Evolutionary conservation across 495 filamentous ascomycete genomes (phyloP), one percentile per base, ranked within the genome.

Genomic region (Penicillium cosmopolitanum): DNA sequence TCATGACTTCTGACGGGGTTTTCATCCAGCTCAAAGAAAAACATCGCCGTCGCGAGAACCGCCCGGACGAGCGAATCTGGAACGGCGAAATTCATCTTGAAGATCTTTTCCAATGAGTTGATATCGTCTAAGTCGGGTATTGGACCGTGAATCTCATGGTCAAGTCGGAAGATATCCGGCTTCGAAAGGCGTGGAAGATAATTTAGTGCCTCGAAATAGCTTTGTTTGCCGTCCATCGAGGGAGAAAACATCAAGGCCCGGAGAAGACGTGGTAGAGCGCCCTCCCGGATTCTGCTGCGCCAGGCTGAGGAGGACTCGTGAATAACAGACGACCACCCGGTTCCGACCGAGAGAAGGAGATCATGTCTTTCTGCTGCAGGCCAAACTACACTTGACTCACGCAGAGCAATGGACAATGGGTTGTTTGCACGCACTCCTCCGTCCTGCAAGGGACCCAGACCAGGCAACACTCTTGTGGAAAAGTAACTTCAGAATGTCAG

Each of bases 381-480:
- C 61, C 66, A 77, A 43, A 76, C 65, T 0, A 63, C 53, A 19
- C 25, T 34, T 5, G 59, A 57, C 62, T 78, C 72, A 25, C 42
- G 62, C n/a, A 75, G 50, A 11, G 68, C 74, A 25, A 64, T 57
- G 11, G 60, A 50, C 0, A 68, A 44, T 1, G 73, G 73, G 51
- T 73, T 66, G 50, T 78, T 78, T 25, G 71, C 60, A 1, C 62
- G 55, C 13, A 71, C 63, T 1, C 73, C 74, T 12, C 63, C 72
- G 55, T 77, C 76, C 58, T 78, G 73, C 25, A 78, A 69, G 0
- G 68, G 65, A 8, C 70, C 70, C 23, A 76, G 53, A 0, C 68
- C 67, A 11, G 60, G 46, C 3, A 78, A 61, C 21, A 46, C 19
- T 50, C 70, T 70, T 4, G 72, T 65, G 15, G 44, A 51, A 55